Conservation (phyloP, 2,329 filamentous ascomycete genomes). For the Colletotrichum coccodes region DNA sequence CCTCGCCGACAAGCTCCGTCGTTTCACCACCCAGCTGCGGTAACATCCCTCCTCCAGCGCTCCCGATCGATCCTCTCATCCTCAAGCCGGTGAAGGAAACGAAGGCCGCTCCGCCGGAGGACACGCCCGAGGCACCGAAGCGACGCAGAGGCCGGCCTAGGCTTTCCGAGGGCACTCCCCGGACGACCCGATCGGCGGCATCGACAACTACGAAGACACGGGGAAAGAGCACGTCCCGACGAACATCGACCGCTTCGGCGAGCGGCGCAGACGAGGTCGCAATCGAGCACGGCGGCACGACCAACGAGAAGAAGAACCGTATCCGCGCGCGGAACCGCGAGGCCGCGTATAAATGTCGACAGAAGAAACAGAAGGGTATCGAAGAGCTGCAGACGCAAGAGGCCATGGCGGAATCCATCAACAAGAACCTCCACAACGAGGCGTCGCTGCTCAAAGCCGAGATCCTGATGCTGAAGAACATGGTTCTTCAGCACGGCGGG, state of each 20-base stretch:
- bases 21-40: neutral
- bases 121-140: neutral
- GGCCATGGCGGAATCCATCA: slow-evolving; percentile 32
- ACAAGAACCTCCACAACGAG: slow-evolving; percentile 26
- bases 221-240: slow-evolving; percentile 1
- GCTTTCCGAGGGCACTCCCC: neutral
- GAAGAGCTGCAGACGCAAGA: slow-evolving; percentile 31
- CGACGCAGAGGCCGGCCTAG: slow-evolving; percentile 16
- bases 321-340: slow-evolving; percentile 32
- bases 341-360: slow-evolving; percentile 33
- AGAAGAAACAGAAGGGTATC: slow-evolving; percentile 33
- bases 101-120: neutral
- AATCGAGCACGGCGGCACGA: neutral
- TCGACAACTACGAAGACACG: neutral
- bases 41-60: neutral
- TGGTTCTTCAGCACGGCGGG: slow-evolving; percentile 30
- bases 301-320: slow-evolving; percentile 25
- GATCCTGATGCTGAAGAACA: slow-evolving; percentile 32
- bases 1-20: slow-evolving; percentile 14
- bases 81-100: neutral
- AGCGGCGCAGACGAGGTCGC: slow-evolving; percentile 4
- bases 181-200: neutral
- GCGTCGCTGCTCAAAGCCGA: slow-evolving; percentile 20
- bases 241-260: slow-evolving; percentile 8
- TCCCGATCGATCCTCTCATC: slow-evolving; percentile 5